Evolutionary conservation across 2,329 filamentous ascomycete genomes (phyloP), one percentile per base, ranked within the genome.

Genomic region (Akanthomyces lecanii): DNA sequence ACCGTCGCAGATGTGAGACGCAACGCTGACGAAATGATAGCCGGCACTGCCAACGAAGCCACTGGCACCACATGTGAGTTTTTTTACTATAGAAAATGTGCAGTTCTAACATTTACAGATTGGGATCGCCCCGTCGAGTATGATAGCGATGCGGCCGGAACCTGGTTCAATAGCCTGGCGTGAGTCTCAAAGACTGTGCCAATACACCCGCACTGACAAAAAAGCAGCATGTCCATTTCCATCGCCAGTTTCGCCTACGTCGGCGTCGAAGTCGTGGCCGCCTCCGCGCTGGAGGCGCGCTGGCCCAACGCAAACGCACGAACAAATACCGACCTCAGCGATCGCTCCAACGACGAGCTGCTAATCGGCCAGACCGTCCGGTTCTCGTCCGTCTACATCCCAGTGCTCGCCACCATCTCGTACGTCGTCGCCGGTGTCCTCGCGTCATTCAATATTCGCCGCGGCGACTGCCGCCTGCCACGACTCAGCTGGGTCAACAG

Each of bases 161-260:
- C 61, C 53, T 72, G 70, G 70, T 63, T 61, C n/a, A 62, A 63
- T 48, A 67, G 67, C 38, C 61, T 72, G n/a, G 60, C 69, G 70
- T 71, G 52, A 67, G 68, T 63, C 4, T 33, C 23, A 30, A 30
- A 23, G 30, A 30, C 28, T 23, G 11, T 25, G 6, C 28, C 28
- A 4, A 5, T 30, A 30, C 28, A 30, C 28, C 28, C 28, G 28
- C 28, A 44, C 52, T 42, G 21, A 50, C 23, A 21, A 33, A 21
- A 11, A 11, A 14, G 5, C 48, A 73, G 70, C 11, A 71, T 73
- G 61, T 72, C 65, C 36, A 57, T 72, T 10, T 72, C 70, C 10
- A 71, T 72, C 8, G 71, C 73, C 28, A 69, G 71, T 3, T 75
- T 71, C 53, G 68, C 73, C 23, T 75, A 72, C 63, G 70, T 74